A percentile compares a stretch with the other conserved stretches of the same genome.
These are phyloP conservation scores for Corymbia maculata DNA, from an alignment of 345 rosid genomes.

Conservation along the genomic window DNA sequence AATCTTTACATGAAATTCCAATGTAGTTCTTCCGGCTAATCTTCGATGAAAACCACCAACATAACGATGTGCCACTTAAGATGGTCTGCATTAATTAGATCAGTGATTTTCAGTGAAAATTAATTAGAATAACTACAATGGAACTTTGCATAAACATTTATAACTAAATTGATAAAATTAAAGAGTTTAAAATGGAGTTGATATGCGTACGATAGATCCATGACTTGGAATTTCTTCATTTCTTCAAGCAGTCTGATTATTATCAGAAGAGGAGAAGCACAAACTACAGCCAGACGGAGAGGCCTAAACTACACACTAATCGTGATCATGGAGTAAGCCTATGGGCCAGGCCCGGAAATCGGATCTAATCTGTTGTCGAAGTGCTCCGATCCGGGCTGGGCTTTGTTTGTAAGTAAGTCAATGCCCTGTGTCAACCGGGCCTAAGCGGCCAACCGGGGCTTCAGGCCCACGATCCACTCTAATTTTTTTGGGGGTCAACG, in stretches of 20 bases:
- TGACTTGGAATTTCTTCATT: too few species aligned
- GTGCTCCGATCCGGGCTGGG: background rate
- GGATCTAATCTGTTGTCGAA: background rate
- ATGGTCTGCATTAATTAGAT: fast-evolving
- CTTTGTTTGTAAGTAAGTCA: background rate
- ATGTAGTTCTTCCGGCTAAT: background rate
- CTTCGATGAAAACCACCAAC: fast-evolving
- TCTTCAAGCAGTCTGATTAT: background rate
- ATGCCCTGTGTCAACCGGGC: background rate
- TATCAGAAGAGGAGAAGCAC: background rate
- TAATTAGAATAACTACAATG: fast-evolving
- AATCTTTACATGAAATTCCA: background rate
- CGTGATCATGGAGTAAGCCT: background rate
- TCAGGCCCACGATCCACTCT: background rate
- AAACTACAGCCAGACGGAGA: background rate
- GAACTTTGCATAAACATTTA: fast-evolving
- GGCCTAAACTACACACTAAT: background rate
- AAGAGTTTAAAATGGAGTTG: background rate
- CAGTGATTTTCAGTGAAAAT: background rate
- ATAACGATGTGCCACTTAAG: background rate
- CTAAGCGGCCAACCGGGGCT: background rate
- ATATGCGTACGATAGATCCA: fast-evolving
- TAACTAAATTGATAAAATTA: background rate
- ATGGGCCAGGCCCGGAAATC: background rate
- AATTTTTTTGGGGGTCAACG: background rate